Conservation (phyloP, 1,139 yeast genomes). For the Suhomyces maxii region DNA sequence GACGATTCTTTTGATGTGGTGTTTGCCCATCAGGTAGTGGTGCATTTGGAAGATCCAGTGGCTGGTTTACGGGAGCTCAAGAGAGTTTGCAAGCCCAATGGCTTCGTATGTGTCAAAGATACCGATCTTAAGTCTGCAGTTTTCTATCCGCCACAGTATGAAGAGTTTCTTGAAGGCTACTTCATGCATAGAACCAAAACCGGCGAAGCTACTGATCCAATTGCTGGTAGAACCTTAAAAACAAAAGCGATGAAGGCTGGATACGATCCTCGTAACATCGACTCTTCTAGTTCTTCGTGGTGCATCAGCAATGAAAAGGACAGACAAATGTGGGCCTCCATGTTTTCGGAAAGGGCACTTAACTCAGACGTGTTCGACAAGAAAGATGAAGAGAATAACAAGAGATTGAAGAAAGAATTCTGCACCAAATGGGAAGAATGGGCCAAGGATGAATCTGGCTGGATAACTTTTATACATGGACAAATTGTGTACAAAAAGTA, state of each 20-base stretch:
- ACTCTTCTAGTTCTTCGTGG: conserved; percentile 19
- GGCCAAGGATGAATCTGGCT: conserved; percentile 15
- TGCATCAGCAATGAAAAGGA: conserved; percentile 12
- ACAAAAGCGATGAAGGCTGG: conserved; percentile 23
- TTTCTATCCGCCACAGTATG: conserved; percentile 23
- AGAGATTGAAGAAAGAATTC: conserved; percentile 4
- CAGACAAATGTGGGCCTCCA: conserved; percentile 5
- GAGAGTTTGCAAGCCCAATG: conserved; percentile 12
- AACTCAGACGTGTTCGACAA: conserved; percentile 13
- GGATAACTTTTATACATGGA: conserved; percentile 16
- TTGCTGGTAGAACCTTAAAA: conserved; percentile 19
- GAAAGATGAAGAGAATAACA: conserved; percentile 12
- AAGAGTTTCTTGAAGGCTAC: conserved; percentile 11
- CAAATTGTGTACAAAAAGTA: conserved; percentile 19
- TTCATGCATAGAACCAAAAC: conserved; percentile 9
- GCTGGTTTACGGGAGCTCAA: conserved; percentile 10
- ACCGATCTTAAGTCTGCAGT: conserved; percentile 23
- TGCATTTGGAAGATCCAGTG: conserved; percentile 35
- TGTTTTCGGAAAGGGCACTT: conserved; percentile 14
- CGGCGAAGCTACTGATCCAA: conserved; percentile 15
- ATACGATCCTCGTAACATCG: conserved; percentile 13
- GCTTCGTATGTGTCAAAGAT: conserved; percentile 30
- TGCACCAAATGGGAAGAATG: conserved; percentile 17
- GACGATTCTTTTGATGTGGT: conserved; percentile 41
- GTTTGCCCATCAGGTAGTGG: conserved; percentile 39